Base-by-base conservation (phyloP, 2,329 filamentous ascomycete genomes). In the Beauveria brongniartii region DNA sequence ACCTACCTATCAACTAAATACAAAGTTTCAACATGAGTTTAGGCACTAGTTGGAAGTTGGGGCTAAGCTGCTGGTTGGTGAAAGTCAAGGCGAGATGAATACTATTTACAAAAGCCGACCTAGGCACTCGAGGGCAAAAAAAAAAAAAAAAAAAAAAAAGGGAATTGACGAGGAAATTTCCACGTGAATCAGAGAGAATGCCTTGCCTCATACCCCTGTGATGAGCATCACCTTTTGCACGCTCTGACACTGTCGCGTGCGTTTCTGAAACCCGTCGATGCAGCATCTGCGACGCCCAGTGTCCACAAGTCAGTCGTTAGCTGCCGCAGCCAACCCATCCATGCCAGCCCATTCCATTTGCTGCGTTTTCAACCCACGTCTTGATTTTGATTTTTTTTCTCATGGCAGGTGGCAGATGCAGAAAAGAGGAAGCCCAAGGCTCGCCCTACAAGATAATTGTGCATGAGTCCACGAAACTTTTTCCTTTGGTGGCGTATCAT, bases 231-330 rank as follows among this genome's bases (percentile, higher is more conserved):
- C 41, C 28, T 26, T 20, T 6, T 22, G 5, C 41, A 22, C 54
- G 43, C n/a, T 46, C 43, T 56, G 54, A 56, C 26, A 55, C 54
- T 46, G 28, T 56, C 34, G 54, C 43, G 20, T 34, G 54, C n/a
- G 54, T 37, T 34, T 20, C 43, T 56, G 54, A 56, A 56, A 56
- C 54, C 14, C 28, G 28, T 47, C 22, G 54, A 56, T 56, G 22
- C 26, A 55, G 54, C 26, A 18, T 56, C 54, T 56, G 59, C 59
- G 59, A 61, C 59, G 46, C 37, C 26, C 3, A 46, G 56, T 51
- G 37, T 52, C 56, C 37, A 59, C 56, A 57, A 26, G 26, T 41
- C 24, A 16, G 5, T n/a, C 20, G 41, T 55, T 48, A 50, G 44
- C 46, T 51, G 55, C 22, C 55, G 46, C 46, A 51, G 34, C 46